Conservation (phyloP, 108 stramenopile species). For the Nannochloropsis oceanica region DNA sequence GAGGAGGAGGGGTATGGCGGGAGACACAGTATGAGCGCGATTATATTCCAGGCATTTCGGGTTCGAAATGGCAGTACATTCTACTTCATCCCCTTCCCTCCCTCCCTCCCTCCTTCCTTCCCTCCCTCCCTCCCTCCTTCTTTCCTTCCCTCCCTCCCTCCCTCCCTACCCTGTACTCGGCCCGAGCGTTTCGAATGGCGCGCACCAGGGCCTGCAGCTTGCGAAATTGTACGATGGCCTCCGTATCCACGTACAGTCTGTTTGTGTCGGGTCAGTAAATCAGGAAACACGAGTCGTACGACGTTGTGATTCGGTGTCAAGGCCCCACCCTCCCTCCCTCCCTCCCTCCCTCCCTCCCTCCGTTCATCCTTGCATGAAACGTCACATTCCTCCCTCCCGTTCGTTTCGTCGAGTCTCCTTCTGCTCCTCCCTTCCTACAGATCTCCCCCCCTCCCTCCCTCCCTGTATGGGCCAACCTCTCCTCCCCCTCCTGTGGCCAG, state of each 20-base stretch:
- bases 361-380: neutral
- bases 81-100: neutral
- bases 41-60: too few species aligned
- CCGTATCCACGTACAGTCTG: neutral
- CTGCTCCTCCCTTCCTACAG: neutral
- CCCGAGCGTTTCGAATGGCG: constrained; percentile 30
- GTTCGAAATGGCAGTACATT: too few species aligned
- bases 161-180: constrained; percentile 32
- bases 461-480: constrained; percentile 8
- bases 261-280: neutral
- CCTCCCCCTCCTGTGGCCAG: constrained; percentile 28
- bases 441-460: neutral
- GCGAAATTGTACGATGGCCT: constrained; percentile 8
- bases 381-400: neutral
- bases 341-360: neutral
- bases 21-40: neutral
- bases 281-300: neutral
- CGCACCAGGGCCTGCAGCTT: constrained; percentile 33
- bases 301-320: neutral
- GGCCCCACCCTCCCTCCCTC: neutral
- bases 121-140: neutral
- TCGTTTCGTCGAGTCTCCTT: neutral
- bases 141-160: neutral
- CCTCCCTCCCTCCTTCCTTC: neutral
- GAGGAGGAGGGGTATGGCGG: neutral